Percentiles rank a stretch among this genome's conserved stretches.
Evolutionary conservation across 2,329 filamentous ascomycete species (phyloP).

Genomic region (Shiraia sp.): DNA sequence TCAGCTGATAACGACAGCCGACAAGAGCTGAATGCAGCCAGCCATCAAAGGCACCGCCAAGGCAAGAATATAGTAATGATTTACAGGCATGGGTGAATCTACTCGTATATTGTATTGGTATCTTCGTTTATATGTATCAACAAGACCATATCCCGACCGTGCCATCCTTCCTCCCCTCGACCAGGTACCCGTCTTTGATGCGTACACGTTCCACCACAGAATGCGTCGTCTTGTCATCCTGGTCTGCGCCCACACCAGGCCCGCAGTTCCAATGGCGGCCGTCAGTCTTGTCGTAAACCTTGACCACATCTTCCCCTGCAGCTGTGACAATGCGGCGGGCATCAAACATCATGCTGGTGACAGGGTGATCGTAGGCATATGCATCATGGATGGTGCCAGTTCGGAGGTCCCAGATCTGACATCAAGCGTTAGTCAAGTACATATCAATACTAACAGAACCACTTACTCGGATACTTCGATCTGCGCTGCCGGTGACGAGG

Average conservation of each 20-base stretch:
- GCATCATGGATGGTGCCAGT: constrained; percentile 95
- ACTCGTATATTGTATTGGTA: too few relatives aligned
- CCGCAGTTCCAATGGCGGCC: constrained; percentile 96
- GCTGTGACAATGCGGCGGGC: constrained; percentile 84
- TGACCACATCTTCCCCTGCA: constrained; percentile 89
- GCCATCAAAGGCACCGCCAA: too few relatives aligned
- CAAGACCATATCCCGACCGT: constrained; percentile 81
- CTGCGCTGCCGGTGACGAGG: constrained; percentile 87
- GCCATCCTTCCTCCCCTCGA: constrained; percentile 87
- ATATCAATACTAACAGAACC: background rate
- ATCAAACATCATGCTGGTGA: constrained; percentile 98
- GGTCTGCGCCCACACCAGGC: constrained; percentile 69
- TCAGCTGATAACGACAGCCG: too few relatives aligned
- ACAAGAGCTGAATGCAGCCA: too few relatives aligned
- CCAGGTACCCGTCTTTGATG: constrained; percentile 90
- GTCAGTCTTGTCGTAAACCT: constrained; percentile 97
- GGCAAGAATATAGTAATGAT: too few relatives aligned
- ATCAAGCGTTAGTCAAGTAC: constrained; percentile 22
- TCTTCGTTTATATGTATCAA: constrained; percentile 11
- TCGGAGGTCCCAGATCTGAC: constrained; percentile 97
- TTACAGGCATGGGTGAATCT: too few relatives aligned
- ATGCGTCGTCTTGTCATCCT: constrained; percentile 63
- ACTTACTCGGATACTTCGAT: constrained; percentile 91
- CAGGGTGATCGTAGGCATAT: constrained; percentile 88
- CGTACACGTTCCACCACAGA: constrained; percentile 76